Conservation (phyloP, 371 early-diverging fungal species). For the Apophysomyces elegans region DNA sequence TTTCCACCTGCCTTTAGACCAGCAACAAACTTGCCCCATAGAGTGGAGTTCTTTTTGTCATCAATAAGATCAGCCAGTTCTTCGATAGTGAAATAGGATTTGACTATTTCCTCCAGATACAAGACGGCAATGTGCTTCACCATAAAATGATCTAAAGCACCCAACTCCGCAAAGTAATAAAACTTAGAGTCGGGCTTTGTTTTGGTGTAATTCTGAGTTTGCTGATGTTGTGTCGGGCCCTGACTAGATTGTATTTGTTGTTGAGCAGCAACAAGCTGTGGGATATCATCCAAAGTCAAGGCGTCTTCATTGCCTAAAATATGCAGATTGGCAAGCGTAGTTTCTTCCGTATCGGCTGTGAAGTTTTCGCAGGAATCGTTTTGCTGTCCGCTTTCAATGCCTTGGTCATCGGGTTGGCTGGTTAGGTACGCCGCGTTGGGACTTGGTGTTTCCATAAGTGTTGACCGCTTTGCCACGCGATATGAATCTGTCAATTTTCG, state of each 20-base stretch:
- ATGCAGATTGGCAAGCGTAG: conserved; percentile 15
- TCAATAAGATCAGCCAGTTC: conserved; percentile 78
- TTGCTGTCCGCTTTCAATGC: conserved; percentile 8
- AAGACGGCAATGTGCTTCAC: conserved; percentile 87
- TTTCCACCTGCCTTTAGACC: conserved; percentile 62
- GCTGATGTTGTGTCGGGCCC: conserved; percentile 21
- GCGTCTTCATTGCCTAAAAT: conserved; percentile 20
- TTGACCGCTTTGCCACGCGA: conserved; percentile 61
- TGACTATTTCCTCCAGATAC: conserved; percentile 73
- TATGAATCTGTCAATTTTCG: conserved; percentile 62
- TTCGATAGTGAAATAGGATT: conserved; percentile 63
- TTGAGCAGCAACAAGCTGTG: conserved; percentile 15
- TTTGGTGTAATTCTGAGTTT: conserved; percentile 32
- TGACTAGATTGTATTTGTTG: conserved; percentile 8
- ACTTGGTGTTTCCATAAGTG: conserved; percentile 60
- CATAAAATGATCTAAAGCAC: conserved; percentile 82
- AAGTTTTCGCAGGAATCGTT: neutral
- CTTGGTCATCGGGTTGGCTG: conserved; percentile 21
- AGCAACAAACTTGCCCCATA: conserved; percentile 78
- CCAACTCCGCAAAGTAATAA: conserved; percentile 80
- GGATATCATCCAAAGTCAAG: conserved; percentile 18
- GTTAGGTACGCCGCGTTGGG: conserved; percentile 37
- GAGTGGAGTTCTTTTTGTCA: conserved; percentile 65
- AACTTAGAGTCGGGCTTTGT: conserved; percentile 47
- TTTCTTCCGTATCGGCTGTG: conserved; percentile 1